Percentiles rank a stretch among this genome's conserved stretches.
Evolutionary conservation across 768 basidiomycete species (phyloP).

Genomic region (Leccinum imitatum): DNA sequence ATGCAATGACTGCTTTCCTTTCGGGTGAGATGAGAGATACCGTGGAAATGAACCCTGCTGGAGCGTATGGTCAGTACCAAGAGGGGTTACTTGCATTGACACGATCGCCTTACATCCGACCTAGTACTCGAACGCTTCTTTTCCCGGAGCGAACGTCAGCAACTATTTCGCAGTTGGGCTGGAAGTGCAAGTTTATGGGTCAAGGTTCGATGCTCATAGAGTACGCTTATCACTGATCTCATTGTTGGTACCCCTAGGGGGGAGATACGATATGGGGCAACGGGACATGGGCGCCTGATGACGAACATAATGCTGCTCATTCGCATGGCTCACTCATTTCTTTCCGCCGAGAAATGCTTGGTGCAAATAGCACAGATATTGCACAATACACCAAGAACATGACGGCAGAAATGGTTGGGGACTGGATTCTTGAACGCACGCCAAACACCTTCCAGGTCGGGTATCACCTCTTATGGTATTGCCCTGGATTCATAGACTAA

Average conservation of each 20-base stretch:
- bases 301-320: slow-evolving; percentile 48
- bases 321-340: slow-evolving; percentile 83
- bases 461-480: slow-evolving; percentile 6
- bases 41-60: slow-evolving; percentile 79
- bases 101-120: not conserved
- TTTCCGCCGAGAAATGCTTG: slow-evolving; percentile 50
- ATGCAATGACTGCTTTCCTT: slow-evolving; percentile 93
- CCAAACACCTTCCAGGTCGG: slow-evolving; percentile 76
- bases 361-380: slow-evolving; percentile 5
- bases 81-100: not conserved
- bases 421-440: slow-evolving; percentile 83
- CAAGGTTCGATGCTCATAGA: slow-evolving; percentile 53
- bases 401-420: slow-evolving; percentile 71
- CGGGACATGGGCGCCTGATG: slow-evolving; percentile 74
- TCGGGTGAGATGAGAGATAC: slow-evolving; percentile 97
- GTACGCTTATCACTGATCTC: not conserved
- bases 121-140: slow-evolving; percentile 86
- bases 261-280: slow-evolving; percentile 86
- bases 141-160: slow-evolving; percentile 83
- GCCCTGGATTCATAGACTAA: not conserved
- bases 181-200: slow-evolving; percentile 94
- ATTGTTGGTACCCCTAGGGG: slow-evolving; percentile 46
- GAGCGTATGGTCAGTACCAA: slow-evolving; percentile 58
- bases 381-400: slow-evolving; percentile 51
- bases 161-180: slow-evolving; percentile 92